Evolutionary conservation across 495 filamentous ascomycete genomes (phyloP), one percentile per base, ranked within the genome.

Genomic region (Elasticomyces elasticus): DNA sequence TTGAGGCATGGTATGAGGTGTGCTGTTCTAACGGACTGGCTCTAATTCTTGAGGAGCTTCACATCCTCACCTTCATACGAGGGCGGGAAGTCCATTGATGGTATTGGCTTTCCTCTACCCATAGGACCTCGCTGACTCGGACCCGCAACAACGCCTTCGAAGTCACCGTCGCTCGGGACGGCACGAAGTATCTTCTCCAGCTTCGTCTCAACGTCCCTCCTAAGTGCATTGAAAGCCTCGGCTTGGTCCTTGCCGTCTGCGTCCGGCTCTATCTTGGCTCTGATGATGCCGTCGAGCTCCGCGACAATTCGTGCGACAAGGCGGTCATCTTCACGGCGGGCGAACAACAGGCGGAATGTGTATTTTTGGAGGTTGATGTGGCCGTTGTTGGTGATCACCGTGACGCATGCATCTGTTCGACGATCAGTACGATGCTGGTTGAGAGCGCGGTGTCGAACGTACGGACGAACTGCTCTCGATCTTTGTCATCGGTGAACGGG

Each of bases 261-360:
- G 5, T 38, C 49, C 1, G 56, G 56, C 45, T 59, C 56, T 15
- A 54, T 19, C 44, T 54, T 53, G 13, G 56, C 49, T 19, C 12
- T 12, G 27, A 54, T 54, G 13, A 59, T 30, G 15, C 56, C 56
- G 13, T 59, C 44, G 12, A 56, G 44, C 23, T 40, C 24, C 11
- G 56, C 56, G 24, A 59, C 56, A 19, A 59, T 48, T 2, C 56
- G 56, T 5, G 56, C 56, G 2, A 59, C 56, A 9, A 59, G 5
- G 5, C 51, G 20, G 23, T 54, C 43, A 44, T 37, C 33, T 2
- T 49, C 56, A n/a, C 43, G 41, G 15, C 49, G 56, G 12, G 56
- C 41, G 51, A 56, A 59, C 11, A 59, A 26, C 9, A 59, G 50
- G 15, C 49, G 37, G 37, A 59, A 55, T 19, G 43, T 23, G 46